Conservation (phyloP, 495 filamentous ascomycete species). For the Baudoinia panamericana region DNA sequence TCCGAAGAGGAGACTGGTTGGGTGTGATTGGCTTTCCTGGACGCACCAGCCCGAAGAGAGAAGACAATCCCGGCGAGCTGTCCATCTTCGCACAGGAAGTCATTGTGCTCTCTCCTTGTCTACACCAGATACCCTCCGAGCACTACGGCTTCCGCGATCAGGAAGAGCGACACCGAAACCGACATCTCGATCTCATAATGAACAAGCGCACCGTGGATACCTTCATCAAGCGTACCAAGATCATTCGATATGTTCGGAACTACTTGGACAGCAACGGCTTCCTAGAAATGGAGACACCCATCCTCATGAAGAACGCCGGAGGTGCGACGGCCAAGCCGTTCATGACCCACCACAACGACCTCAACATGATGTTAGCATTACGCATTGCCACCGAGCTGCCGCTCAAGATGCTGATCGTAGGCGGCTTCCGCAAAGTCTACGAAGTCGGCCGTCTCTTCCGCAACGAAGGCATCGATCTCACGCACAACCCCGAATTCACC, state of each 20-base stretch:
- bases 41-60: slow-evolving; percentile 76
- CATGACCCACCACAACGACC: slow-evolving; percentile 85
- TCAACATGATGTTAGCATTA: slow-evolving; percentile 87
- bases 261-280: slow-evolving; percentile 81
- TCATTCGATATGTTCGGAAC: slow-evolving; percentile 68
- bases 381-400: slow-evolving; percentile 89
- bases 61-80: slow-evolving; percentile 68
- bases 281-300: slow-evolving; percentile 91
- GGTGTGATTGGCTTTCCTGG: slow-evolving; percentile 82
- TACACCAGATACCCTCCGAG: slow-evolving; percentile 85
- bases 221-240: slow-evolving; percentile 70
- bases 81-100: slow-evolving; percentile 87
- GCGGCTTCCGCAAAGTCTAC: slow-evolving; percentile 83
- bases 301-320: slow-evolving; percentile 92
- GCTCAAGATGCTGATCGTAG: slow-evolving; percentile 91
- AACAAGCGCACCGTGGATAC: slow-evolving; percentile 72
- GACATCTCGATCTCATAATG: slow-evolving; percentile 93
- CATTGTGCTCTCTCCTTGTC: slow-evolving; percentile 71
- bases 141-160: slow-evolving; percentile 90
- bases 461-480: slow-evolving; percentile 91
- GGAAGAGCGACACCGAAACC: slow-evolving; percentile 80
- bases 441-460: slow-evolving; percentile 86
- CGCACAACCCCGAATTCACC: slow-evolving; percentile 98
- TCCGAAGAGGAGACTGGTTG: slow-evolving; percentile 84
- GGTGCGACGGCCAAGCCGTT: slow-evolving; percentile 96